Percentiles rank a stretch among this genome's conserved stretches.
These are phyloP conservation scores for Rubia peregrina DNA, from an alignment of 305 asterid species.

Conservation along the genomic window DNA sequence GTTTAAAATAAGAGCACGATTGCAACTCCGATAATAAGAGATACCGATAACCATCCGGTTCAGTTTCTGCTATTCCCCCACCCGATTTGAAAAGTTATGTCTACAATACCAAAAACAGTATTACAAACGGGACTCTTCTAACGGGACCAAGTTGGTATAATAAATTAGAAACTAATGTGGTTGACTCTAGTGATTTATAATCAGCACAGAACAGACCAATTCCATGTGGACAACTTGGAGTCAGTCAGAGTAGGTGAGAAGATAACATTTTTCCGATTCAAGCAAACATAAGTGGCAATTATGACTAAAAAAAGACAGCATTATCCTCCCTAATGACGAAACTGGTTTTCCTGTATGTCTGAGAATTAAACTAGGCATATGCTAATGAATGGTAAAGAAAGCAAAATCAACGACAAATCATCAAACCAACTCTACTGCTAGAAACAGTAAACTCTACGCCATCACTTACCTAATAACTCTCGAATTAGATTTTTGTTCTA, in stretches of 20 bases:
- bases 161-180: neutral
- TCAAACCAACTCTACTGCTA: neutral
- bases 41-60: neutral
- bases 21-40: neutral
- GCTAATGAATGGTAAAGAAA: neutral
- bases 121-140: too few species aligned
- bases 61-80: too few species aligned
- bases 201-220: slow-evolving; percentile 10
- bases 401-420: neutral
- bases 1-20: neutral
- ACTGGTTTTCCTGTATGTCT: neutral
- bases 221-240: slow-evolving; percentile 16
- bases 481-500: neutral
- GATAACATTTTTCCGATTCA: slow-evolving; percentile 16
- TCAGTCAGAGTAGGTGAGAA: slow-evolving; percentile 20
- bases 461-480: neutral
- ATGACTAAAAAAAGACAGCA: slow-evolving; percentile 4
- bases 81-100: too few species aligned
- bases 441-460: neutral
- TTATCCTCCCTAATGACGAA: slow-evolving; percentile 9
- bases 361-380: neutral
- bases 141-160: neutral
- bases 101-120: too few species aligned
- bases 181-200: neutral
- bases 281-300: slow-evolving; percentile 17